Base-by-base conservation (phyloP, 768 basidiomycete genomes). In the Serendipita indica region DNA sequence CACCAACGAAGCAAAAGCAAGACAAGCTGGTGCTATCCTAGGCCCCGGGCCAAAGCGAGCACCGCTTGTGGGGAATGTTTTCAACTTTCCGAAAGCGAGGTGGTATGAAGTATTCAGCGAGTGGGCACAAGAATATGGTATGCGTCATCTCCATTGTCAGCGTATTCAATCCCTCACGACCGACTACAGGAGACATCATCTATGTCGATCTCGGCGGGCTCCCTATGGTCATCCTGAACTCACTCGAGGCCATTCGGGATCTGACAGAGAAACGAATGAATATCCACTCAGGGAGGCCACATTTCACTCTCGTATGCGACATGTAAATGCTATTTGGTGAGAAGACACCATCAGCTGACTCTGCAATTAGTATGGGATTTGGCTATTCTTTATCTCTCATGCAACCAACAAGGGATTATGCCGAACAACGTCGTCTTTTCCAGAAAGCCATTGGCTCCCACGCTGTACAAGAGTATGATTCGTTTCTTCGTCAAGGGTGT, bases 61-160 rank as follows among this genome's bases (percentile, higher is more conserved):
- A 16, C 63, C 63, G 7, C 37, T 66, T 7, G 54, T 65, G 1
- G 65, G 65, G n/a, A 66, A 66, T 56, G 27, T 66, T 16, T 28
- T 62, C 7, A 60, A 66, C 39, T 62, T 66, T 30, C 65, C 65
- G 0, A 63, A 32, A 32, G 22, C 20, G 20, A 18, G 22, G 4
- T 54, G 20, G 20, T 54, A 54, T 27, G 10, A 54, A n/a, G 32
- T n/a, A 13, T 61, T 41, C 39, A 45, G 32, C 22, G 39, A 61
- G 22, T 61, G 60, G 60, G 20, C 18, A 20, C 41, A 49, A 35
- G 16, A 60, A 33, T 61, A 61, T 28, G 60, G 60, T 61, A 27
- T 10, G 35, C 35, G n/a, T 37, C 35, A 37, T 10, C 10, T n/a
- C 10, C 10, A 10, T 37, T 57, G 25, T 39, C 30, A 30, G 2